These are phyloP conservation scores for Rosa lucieae DNA, from an alignment of 306 rosid species.

Conservation along the genomic window DNA sequence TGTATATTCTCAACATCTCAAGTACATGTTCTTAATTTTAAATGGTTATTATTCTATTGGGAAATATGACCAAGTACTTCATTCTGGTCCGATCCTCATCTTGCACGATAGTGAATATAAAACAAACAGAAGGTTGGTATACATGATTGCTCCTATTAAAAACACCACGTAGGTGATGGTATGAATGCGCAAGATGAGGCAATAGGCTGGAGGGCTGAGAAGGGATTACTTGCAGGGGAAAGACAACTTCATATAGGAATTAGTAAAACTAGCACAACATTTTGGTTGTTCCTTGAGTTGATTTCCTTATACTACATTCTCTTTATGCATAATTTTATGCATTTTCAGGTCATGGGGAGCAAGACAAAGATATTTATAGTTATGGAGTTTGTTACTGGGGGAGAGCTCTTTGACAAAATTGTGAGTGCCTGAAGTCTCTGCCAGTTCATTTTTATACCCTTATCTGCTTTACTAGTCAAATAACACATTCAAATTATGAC, in stretches of 20 bases:
- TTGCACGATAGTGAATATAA: neutral
- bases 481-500: neutral
- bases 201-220: neutral
- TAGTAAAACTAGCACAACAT: neutral
- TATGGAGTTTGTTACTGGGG: conserved; percentile 93
- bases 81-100: neutral
- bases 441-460: conserved; percentile 10
- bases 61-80: neutral
- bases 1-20: neutral
- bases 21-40: neutral
- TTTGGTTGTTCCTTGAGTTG: conserved; percentile 3
- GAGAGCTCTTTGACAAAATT: conserved; percentile 98
- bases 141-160: neutral
- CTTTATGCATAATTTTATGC: conserved; percentile 17
- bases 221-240: conserved; percentile 11
- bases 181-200: neutral
- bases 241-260: neutral
- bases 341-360: conserved; percentile 92
- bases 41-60: neutral
- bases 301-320: conserved; percentile 12
- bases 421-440: conserved; percentile 49
- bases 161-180: neutral
- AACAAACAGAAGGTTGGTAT: neutral
- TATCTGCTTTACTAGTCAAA: neutral
- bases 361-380: conserved; percentile 88